Evolutionary conservation across 352 stramenopile species (phyloP).

Genomic region (Phytophthora rubi): DNA sequence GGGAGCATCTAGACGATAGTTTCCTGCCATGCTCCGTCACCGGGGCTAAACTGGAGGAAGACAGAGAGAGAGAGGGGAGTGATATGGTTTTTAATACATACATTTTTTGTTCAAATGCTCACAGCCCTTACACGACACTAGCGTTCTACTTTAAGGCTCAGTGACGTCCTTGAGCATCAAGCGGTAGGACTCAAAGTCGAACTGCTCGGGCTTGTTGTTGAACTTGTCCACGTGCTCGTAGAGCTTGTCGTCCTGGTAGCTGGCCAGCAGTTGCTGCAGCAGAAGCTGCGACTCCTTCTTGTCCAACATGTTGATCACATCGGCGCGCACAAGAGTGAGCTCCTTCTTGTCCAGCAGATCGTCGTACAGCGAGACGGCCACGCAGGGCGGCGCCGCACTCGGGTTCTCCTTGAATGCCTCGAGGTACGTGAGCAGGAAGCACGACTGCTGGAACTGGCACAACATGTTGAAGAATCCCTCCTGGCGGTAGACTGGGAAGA

Average conservation of each 20-base stretch:
- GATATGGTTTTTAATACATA: constrained; percentile 40
- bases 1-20: constrained; percentile 21
- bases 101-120: constrained; percentile 33
- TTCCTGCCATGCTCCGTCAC: constrained; percentile 8
- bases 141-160: constrained; percentile 10
- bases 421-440: constrained; percentile 87
- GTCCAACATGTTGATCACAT: constrained; percentile 89
- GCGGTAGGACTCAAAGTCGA: constrained; percentile 87
- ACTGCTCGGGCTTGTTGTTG: constrained; percentile 84
- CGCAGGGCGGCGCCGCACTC: constrained; percentile 68
- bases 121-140: not conserved
- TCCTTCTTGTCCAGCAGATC: constrained; percentile 78
- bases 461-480: constrained; percentile 90
- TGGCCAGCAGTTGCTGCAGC: constrained; percentile 63
- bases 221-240: constrained; percentile 84
- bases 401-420: constrained; percentile 91
- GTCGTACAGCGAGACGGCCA: constrained; percentile 85
- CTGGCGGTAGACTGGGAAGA: constrained; percentile 87
- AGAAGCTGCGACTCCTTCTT: constrained; percentile 81
- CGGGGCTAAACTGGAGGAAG: constrained; percentile 18
- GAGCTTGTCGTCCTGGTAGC: constrained; percentile 75
- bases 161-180: constrained; percentile 42
- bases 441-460: constrained; percentile 90
- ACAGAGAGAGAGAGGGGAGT: constrained; percentile 23
- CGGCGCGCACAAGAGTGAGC: constrained; percentile 72